These are phyloP conservation scores for Santalum album DNA, from an alignment of 164 flowering plant species.

Conservation along the genomic window DNA sequence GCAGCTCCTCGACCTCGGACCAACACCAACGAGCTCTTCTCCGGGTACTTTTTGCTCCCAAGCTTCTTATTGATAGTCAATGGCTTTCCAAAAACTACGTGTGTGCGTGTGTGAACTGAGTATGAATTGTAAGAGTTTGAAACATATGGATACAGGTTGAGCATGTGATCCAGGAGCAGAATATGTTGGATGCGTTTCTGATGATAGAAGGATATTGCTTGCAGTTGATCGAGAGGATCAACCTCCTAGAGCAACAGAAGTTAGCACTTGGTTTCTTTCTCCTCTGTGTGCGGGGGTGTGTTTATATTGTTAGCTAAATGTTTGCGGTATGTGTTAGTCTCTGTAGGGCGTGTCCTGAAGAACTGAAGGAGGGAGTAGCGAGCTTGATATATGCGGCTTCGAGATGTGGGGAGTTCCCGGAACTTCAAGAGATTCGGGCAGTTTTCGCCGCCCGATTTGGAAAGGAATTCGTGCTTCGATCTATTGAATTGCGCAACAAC, in stretches of 20 bases:
- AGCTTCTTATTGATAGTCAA: no score
- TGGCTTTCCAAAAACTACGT: no score
- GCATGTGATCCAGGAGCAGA: conserved; percentile 48
- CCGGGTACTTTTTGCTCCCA: conserved; percentile 29
- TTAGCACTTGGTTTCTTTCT: conserved; percentile 8
- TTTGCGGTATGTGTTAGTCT: neutral
- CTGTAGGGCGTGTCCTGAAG: conserved; percentile 68
- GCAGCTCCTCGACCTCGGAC: conserved; percentile 53
- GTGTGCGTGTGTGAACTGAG: no score
- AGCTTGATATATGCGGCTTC: conserved; percentile 61
- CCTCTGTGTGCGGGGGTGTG: neutral
- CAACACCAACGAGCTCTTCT: conserved; percentile 69
- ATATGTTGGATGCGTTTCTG: conserved; percentile 32
- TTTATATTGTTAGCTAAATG: neutral
- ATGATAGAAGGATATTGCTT: conserved; percentile 33
- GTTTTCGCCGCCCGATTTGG: conserved; percentile 53
- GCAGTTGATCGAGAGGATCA: conserved; percentile 36
- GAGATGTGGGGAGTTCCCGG: conserved; percentile 86
- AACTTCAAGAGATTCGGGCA: conserved; percentile 62
- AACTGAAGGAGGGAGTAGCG: conserved; percentile 60
- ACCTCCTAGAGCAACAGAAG: conserved; percentile 38
- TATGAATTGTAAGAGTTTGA: no score
- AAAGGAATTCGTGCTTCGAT: conserved; percentile 58
- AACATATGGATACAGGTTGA: conserved; percentile 27
- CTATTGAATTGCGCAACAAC: conserved; percentile 59